Evolutionary conservation across 2,329 filamentous ascomycete genomes (phyloP), one percentile per base, ranked within the genome.

Genomic region (Colletotrichum chrysophilum): DNA sequence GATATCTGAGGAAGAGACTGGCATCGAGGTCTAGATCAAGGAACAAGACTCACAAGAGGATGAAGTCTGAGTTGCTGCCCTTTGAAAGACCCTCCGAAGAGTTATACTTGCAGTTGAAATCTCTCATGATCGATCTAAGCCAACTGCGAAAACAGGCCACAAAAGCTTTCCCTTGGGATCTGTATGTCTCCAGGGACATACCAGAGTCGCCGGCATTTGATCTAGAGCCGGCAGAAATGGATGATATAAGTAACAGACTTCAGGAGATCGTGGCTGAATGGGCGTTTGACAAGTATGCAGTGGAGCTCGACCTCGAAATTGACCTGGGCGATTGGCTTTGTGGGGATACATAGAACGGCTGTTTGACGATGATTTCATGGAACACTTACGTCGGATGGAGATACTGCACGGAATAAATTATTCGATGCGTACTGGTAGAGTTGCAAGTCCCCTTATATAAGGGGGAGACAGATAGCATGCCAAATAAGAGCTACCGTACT

Each of bases 241-340:
- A 43, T 13, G 16, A 68, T 26, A 52, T 74, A 9, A 70, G 58
- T 28, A 60, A 56, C 30, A 76, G 36, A 52, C 74, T 76, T 28
- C 70, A 66, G 21, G 66, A 76, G 26, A 48, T 69, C n/a, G 62
- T 71, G 30, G 58, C 18, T 13, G n/a, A 24, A 21, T 77, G 76
- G 76, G 70, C 43, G 30, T 36, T 26, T 24, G 18, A 60, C 26
- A 34, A 62, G 26, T 60, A 70, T 34, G 70, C 62, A 18, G 52
- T 58, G 4, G 66, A 68, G 28, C 18, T 64, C 56, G 70, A 75
- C 52, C 38, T 77, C 9, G 66, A 74, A 38, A 64, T 76, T 16
- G 76, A 79, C 24, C 62, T 82, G 34, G 62, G 55, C 24, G 58
- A 65, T 32, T n/a, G 67, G 16, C 30, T 71, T 4, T 34, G 52